phyloP scores from a whole-genome alignment of 2,329 filamentous ascomycete species.

The Periconia sp. region DNA sequence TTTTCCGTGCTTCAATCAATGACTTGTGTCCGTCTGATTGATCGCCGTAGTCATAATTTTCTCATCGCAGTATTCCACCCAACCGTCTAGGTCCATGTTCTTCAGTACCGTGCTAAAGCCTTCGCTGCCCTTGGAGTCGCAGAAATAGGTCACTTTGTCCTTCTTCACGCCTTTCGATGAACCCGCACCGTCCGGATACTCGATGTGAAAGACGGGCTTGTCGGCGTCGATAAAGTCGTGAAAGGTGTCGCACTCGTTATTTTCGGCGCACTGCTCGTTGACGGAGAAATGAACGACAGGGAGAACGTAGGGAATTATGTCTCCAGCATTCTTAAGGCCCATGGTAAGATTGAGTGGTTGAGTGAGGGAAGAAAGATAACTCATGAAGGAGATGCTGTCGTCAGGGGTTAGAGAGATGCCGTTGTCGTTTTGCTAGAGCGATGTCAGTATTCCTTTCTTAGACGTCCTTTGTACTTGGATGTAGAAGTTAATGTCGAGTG shows the following conservation, averaged over 20 bases:
- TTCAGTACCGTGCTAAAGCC: conserved; percentile 71
- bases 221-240: conserved; percentile 62
- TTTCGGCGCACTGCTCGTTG: conserved; percentile 72
- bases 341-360: conserved; percentile 62
- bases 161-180: conserved; percentile 24
- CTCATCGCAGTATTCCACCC: conserved; percentile 63
- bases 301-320: conserved; percentile 61
- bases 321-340: conserved; percentile 72
- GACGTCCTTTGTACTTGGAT: not conserved
- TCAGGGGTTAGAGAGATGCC: conserved; percentile 64
- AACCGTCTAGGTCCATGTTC: conserved; percentile 68
- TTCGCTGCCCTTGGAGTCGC: conserved; percentile 52
- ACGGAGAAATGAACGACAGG: conserved; percentile 68
- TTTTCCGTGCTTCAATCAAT: not conserved
- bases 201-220: conserved; percentile 76
- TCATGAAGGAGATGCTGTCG: conserved; percentile 65
- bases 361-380: conserved; percentile 65
- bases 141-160: conserved; percentile 48
- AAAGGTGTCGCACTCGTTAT: conserved; percentile 65
- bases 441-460: conserved; percentile 7
- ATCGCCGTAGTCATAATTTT: conserved; percentile 29
- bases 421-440: conserved; percentile 59
- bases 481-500: not conserved
- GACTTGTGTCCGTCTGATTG: conserved; percentile 15
- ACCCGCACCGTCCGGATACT: conserved; percentile 65